phyloP scores from a whole-genome alignment of 2,329 filamentous ascomycete genomes.

The Fusarium albosuccineum region DNA sequence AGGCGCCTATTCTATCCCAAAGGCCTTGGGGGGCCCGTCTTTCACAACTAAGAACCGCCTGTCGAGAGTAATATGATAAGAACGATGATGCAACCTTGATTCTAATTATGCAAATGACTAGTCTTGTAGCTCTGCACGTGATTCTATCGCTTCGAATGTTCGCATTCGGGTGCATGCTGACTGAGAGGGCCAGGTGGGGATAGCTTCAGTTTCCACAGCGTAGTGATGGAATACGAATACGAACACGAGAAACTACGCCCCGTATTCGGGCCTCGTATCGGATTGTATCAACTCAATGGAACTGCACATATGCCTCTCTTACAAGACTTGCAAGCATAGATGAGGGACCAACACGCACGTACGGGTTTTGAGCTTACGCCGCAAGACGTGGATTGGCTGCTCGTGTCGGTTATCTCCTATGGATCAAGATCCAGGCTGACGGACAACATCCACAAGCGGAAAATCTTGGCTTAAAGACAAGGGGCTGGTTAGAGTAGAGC shows the following conservation, averaged over 20 bases:
- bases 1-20: too few species aligned
- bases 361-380: slow-evolving; percentile 3
- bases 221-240: slow-evolving; percentile 33
- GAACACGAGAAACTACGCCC: neutral
- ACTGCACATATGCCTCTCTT: neutral
- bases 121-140: too few species aligned
- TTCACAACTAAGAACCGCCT: too few species aligned
- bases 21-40: too few species aligned
- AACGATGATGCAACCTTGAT: too few species aligned
- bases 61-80: too few species aligned
- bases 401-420: neutral
- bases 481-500: neutral
- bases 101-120: too few species aligned
- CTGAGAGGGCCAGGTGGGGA: neutral
- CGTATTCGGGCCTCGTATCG: slow-evolving; percentile 20
- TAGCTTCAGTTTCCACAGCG: slow-evolving; percentile 1
- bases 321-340: neutral
- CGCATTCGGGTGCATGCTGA: neutral
- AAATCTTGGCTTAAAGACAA: slow-evolving; percentile 12
- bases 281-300: neutral
- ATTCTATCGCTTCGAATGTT: neutral
- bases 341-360: neutral
- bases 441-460: neutral
- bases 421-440: slow-evolving; percentile 8
- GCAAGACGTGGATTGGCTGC: slow-evolving; percentile 9